Conservation (phyloP, 2,329 filamentous ascomycete species). For the Aciculosporium take region DNA sequence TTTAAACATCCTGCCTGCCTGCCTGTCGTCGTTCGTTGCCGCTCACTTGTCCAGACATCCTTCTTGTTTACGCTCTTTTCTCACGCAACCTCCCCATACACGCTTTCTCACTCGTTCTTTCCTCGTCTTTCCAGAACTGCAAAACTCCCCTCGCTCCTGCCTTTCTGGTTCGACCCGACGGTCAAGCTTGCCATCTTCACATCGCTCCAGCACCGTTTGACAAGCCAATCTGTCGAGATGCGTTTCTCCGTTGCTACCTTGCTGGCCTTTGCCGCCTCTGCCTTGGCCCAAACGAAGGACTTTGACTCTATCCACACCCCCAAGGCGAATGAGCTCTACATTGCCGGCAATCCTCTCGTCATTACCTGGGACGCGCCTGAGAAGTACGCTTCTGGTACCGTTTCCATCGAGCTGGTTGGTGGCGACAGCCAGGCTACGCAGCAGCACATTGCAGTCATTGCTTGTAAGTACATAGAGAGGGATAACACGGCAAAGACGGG, state of each 20-base stretch:
- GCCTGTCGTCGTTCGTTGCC: too few species aligned
- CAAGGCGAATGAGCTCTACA: conserved; percentile 25
- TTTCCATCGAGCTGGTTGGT: conserved; percentile 41
- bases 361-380: conserved; percentile 35
- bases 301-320: conserved; percentile 42
- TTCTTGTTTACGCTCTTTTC: conserved; percentile 19
- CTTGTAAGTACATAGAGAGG: too few species aligned
- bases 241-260: conserved; percentile 36
- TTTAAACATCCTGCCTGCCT: conserved; percentile 12
- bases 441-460: conserved; percentile 27
- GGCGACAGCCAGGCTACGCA: conserved; percentile 31
- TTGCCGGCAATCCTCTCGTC: conserved; percentile 33
- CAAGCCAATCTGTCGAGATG: conserved; percentile 32
- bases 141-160: not conserved
- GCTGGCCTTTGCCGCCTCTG: conserved; percentile 36
- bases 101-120: conserved; percentile 5
- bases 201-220: not conserved
- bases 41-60: conserved; percentile 11
- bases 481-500: too few species aligned
- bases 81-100: conserved; percentile 5
- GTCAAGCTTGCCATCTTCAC: not conserved
- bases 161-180: not conserved
- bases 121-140: conserved; percentile 2
- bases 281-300: conserved; percentile 37
- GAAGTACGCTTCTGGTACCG: conserved; percentile 26